phyloP scores from a whole-genome alignment of 2,329 filamentous ascomycete species.

The Uncinocarpus reesii region DNA sequence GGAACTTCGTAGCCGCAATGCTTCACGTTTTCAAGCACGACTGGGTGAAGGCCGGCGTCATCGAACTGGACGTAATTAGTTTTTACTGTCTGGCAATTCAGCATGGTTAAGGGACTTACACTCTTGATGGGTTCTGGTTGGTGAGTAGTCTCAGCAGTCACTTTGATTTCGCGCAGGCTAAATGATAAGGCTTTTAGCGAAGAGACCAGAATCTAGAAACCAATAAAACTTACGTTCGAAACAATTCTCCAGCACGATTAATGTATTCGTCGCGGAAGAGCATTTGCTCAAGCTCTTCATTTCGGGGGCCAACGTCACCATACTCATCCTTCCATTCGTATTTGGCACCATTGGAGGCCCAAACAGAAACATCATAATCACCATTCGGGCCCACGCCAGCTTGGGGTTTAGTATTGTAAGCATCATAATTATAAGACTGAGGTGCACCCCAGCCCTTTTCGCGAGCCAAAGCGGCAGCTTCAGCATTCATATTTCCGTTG shows the following conservation, averaged over 20 bases:
- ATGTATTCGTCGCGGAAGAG: slow-evolving; percentile 56
- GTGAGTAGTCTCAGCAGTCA: slow-evolving; percentile 41
- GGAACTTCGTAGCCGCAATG: slow-evolving; percentile 61
- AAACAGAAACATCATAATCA: slow-evolving; percentile 25
- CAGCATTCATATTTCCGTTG: slow-evolving; percentile 21
- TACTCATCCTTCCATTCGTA: slow-evolving; percentile 82
- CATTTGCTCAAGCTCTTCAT: slow-evolving; percentile 59
- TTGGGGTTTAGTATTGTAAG: slow-evolving; percentile 20
- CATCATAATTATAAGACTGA: slow-evolving; percentile 30
- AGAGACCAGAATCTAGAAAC: neutral
- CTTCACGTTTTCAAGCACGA: slow-evolving; percentile 66
- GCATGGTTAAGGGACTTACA: slow-evolving; percentile 32
- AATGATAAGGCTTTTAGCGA: neutral
- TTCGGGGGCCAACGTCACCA: slow-evolving; percentile 70
- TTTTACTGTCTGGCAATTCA: neutral
- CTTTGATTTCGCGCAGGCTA: slow-evolving; percentile 41
- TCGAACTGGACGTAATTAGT: slow-evolving; percentile 47
- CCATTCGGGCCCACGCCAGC: slow-evolving; percentile 17
- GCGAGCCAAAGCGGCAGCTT: slow-evolving; percentile 26
- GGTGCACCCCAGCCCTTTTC: slow-evolving; percentile 33
- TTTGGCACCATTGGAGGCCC: slow-evolving; percentile 49
- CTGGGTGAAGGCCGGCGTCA: slow-evolving; percentile 72
- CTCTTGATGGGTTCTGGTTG: slow-evolving; percentile 40
- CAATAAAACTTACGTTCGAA: slow-evolving; percentile 46
- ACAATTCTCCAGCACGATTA: slow-evolving; percentile 49